phyloP scores from a whole-genome alignment of 2,329 filamentous ascomycete genomes.

The Coniochaeta sp. region DNA sequence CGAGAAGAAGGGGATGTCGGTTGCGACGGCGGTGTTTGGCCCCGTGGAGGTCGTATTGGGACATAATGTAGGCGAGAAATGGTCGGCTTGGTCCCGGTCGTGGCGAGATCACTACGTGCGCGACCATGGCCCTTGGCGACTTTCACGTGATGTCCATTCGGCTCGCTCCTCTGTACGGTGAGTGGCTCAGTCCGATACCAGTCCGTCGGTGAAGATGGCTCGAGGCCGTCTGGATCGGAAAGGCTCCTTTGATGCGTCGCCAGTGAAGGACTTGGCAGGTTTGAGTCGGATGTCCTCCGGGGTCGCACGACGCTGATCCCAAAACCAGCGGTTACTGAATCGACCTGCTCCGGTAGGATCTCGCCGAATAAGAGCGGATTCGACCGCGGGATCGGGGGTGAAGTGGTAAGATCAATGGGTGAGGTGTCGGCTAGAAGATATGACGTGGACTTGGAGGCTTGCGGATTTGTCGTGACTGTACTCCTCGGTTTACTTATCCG shows the following conservation, averaged over 20 bases:
- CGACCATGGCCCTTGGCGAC: conserved; percentile 30
- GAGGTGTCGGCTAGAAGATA: conserved; percentile 28
- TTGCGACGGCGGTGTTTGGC: conserved; percentile 6
- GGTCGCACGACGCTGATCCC: conserved; percentile 49
- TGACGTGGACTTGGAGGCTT: conserved; percentile 35
- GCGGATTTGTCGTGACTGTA: conserved; percentile 19
- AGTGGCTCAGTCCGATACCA: conserved; percentile 46
- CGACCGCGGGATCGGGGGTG: conserved; percentile 25
- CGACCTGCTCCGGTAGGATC: conserved; percentile 53
- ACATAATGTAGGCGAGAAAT: conserved; percentile 8
- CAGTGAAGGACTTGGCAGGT: conserved; percentile 39
- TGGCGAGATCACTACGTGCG: conserved; percentile 51
- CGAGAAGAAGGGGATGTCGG: conserved; percentile 23
- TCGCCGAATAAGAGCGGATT: conserved; percentile 67
- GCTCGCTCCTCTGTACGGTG: conserved; percentile 11
- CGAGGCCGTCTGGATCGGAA: conserved; percentile 44
- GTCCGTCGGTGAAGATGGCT: conserved; percentile 58
- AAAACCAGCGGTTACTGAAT: conserved; percentile 46
- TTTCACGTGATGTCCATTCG: conserved; percentile 15
- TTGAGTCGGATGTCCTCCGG: conserved; percentile 67
- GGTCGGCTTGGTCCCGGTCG: conserved; percentile 17
- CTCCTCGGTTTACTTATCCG: conserved; percentile 47
- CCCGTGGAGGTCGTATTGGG: conserved; percentile 4
- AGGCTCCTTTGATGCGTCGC: conserved; percentile 43
- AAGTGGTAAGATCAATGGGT: conserved; percentile 16